Evolutionary conservation across 2,329 filamentous ascomycete genomes (phyloP), one percentile per base, ranked within the genome.

Genomic region (Penicillium sp.): DNA sequence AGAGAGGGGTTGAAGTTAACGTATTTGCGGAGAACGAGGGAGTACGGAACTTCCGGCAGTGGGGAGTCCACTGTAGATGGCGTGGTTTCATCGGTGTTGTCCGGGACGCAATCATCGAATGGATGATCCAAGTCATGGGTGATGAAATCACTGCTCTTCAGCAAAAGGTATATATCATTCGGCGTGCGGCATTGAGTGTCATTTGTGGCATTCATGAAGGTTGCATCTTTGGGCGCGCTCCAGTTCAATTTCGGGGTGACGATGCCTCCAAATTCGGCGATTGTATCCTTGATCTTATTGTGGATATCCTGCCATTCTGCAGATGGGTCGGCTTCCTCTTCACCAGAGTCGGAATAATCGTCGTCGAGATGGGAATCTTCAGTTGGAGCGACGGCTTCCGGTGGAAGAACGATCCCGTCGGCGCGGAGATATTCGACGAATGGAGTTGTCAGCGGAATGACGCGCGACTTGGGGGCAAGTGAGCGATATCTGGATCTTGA

Each of bases 231-330:
- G 4, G 94, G 94, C 4, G 92, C 88, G 5, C 92, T 97, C 94
- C 94, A 99, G 77, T 97, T 97, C 44, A 99, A 79, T 74, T 99
- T 99, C 0, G 94, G 94, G 1, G 89, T 87, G 8, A 96, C 92
- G 56, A 87, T 85, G 55, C 93, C 93, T 14, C 90, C 92, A 1
- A 97, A 82, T 64, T 92, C 88, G 11, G 80, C 75, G 58, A 99
- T 97, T 40, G 84, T 89, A 22, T 84, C 79, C 70, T 87, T 88
- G 71, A 99, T 91, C 53, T 83, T 75, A 42, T 85, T 79, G 72
- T 99, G 94, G 2, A 92, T 83, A 34, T 90, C 88, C 8, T 86
- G 72, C 84, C 84, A 87, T 45, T 77, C 72, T 29, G 69, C 68
- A 1, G 83, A 84, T 73, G 77, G 75, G 51, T 80, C 85, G 13